These are phyloP conservation scores for Hygrophorus russula DNA, from an alignment of 768 basidiomycete species.

Conservation along the genomic window DNA sequence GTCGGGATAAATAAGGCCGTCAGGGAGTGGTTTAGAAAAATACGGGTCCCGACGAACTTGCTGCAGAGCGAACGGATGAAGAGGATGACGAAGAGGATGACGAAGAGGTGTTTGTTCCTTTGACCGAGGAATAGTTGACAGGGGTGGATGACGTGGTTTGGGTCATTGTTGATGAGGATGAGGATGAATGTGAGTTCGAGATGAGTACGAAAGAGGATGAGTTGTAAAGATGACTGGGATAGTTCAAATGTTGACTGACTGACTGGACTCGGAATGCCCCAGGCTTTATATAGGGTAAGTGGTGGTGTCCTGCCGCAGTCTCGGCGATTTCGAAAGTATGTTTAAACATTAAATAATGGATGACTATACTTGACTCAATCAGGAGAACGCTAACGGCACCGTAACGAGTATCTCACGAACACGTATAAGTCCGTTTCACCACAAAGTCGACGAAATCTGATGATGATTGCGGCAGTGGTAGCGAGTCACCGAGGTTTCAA, in stretches of 20 bases:
- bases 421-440: not conserved
- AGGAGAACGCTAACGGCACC: constrained; percentile 20
- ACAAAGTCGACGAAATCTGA: no score
- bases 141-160: constrained; percentile 6
- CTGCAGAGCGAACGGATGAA: constrained; percentile 30
- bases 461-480: no score
- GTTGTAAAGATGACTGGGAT: constrained; percentile 4
- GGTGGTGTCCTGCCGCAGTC: not conserved
- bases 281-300: not conserved
- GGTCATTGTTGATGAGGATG: not conserved
- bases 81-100: not conserved
- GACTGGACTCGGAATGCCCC: not conserved
- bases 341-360: constrained; percentile 16
- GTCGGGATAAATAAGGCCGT: not conserved
- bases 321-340: not conserved
- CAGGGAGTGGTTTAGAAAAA: constrained; percentile 39
- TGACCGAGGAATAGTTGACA: constrained; percentile 22
- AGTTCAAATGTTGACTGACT: not conserved
- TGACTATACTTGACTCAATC: constrained; percentile 31
- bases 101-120: constrained; percentile 22
- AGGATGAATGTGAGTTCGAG: not conserved
- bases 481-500: no score
- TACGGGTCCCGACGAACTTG: constrained; percentile 39
- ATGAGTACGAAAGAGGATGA: not conserved
- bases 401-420: constrained; percentile 8